A percentile compares a stretch with the other conserved stretches of the same genome.
These are phyloP conservation scores for Sphagnum contortum DNA, from an alignment of 225 moss, liverwort and hornwort genomes.

Conservation along the genomic window DNA sequence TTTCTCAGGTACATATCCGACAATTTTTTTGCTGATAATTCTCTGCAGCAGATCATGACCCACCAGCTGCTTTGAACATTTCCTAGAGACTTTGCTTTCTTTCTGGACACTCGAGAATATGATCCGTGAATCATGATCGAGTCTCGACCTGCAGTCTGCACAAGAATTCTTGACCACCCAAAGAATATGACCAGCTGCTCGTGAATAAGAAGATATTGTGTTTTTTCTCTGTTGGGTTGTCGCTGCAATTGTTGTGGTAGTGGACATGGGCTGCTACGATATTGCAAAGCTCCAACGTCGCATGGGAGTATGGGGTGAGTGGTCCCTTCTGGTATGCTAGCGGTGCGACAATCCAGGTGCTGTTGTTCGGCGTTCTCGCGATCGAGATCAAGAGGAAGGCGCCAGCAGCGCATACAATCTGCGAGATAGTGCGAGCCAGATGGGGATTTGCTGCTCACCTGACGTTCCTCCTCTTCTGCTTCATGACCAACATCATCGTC, in stretches of 20 bases:
- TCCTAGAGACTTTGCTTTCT: too few relatives aligned
- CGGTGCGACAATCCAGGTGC: slow-evolving; percentile 41
- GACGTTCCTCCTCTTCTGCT: not conserved
- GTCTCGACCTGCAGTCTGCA: too few relatives aligned
- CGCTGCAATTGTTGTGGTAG: slow-evolving; percentile 19
- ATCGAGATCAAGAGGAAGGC: slow-evolving; percentile 23
- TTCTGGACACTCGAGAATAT: too few relatives aligned
- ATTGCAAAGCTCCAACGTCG: slow-evolving; percentile 87
- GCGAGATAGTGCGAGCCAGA: slow-evolving; percentile 17
- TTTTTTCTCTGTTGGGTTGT: too few relatives aligned
- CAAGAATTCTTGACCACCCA: too few relatives aligned
- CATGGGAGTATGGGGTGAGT: slow-evolving; percentile 91
- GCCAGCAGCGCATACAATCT: slow-evolving; percentile 20
- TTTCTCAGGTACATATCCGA: not conserved
- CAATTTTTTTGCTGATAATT: too few relatives aligned
- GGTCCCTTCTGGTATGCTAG: slow-evolving; percentile 99
- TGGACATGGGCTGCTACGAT: slow-evolving; percentile 99
- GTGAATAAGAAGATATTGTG: too few relatives aligned
- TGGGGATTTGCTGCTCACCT: slow-evolving; percentile 21
- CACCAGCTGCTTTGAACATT: too few relatives aligned
- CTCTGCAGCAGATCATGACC: too few relatives aligned
- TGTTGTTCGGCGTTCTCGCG: slow-evolving; percentile 14
- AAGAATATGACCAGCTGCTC: too few relatives aligned
- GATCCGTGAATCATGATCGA: too few relatives aligned
- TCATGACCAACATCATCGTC: not conserved